phyloP scores from a whole-genome alignment of 257 asterid species.

The Scutellaria galericulata region DNA sequence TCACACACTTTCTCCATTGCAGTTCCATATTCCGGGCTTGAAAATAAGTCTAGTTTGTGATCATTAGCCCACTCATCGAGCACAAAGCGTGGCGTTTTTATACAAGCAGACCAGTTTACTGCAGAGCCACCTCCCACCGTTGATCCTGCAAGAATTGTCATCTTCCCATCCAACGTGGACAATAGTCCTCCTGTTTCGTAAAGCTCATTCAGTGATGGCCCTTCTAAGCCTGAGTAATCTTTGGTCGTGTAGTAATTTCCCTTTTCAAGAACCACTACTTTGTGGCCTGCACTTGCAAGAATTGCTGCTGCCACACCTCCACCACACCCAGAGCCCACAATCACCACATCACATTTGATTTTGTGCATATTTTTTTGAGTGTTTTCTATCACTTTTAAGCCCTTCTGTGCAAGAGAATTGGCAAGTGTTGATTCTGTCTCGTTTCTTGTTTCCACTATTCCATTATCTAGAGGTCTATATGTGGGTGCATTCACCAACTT shows the following conservation, averaged over 20 bases:
- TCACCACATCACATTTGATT: too few relatives aligned
- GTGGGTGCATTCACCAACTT: constrained; percentile 12
- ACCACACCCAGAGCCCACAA: too few relatives aligned
- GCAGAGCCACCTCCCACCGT: constrained; percentile 99
- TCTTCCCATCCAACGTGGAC: constrained; percentile 67
- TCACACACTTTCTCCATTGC: constrained; percentile 78
- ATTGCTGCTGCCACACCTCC: too few relatives aligned
- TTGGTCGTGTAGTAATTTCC: too few relatives aligned
- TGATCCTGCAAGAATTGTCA: constrained; percentile 75
- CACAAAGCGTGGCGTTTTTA: constrained; percentile 60
- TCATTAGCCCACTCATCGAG: constrained; percentile 65
- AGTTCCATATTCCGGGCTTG: constrained; percentile 41
- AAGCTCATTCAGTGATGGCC: constrained; percentile 69
- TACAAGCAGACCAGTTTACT: constrained; percentile 84
- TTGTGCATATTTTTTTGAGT: constrained; percentile 33
- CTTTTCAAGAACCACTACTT: too few relatives aligned
- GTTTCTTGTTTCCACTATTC: constrained; percentile 62
- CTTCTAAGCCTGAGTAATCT: constrained; percentile 48
- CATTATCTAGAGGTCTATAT: constrained; percentile 67
- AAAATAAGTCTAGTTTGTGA: constrained; percentile 48
- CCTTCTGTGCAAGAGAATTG: constrained; percentile 51
- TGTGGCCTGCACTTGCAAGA: too few relatives aligned
- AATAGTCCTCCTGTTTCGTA: constrained; percentile 77
- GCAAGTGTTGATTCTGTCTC: constrained; percentile 54
- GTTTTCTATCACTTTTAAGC: constrained; percentile 51